Conservation (phyloP, 2,329 filamentous ascomycete species). For the Coniella lustricola region DNA sequence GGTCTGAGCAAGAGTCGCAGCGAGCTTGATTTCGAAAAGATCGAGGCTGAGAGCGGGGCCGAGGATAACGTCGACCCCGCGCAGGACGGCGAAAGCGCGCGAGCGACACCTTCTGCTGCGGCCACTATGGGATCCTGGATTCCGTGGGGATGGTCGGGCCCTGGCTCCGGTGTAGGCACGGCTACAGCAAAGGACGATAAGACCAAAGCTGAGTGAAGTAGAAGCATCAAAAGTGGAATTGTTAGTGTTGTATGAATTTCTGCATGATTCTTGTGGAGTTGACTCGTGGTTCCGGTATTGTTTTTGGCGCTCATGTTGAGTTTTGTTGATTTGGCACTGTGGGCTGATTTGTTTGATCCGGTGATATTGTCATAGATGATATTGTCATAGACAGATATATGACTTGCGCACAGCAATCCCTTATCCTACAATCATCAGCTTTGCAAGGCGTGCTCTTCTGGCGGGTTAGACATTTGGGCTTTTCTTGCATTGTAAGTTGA, state of each 20-base stretch:
- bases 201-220: slow-evolving; percentile 18
- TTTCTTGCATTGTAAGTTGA: too few relatives aligned
- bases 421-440: too few relatives aligned
- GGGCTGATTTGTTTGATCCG: neutral
- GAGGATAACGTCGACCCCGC: slow-evolving; percentile 38
- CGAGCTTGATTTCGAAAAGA: slow-evolving; percentile 84
- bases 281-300: too few relatives aligned
- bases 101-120: slow-evolving; percentile 26
- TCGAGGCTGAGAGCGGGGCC: slow-evolving; percentile 64
- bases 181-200: slow-evolving; percentile 23
- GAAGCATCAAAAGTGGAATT: too few relatives aligned
- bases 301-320: neutral
- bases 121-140: slow-evolving; percentile 32
- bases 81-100: slow-evolving; percentile 22
- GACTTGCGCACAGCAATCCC: neutral
- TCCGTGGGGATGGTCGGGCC: slow-evolving; percentile 37
- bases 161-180: neutral
- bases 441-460: too few relatives aligned
- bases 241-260: neutral
- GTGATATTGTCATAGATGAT: neutral
- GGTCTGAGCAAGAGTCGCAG: slow-evolving; percentile 73
- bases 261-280: too few relatives aligned
- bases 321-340: neutral
- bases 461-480: too few relatives aligned
- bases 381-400: neutral